Base-by-base conservation (phyloP, 495 filamentous ascomycete genomes). In the Penicillium bovifimosum region DNA sequence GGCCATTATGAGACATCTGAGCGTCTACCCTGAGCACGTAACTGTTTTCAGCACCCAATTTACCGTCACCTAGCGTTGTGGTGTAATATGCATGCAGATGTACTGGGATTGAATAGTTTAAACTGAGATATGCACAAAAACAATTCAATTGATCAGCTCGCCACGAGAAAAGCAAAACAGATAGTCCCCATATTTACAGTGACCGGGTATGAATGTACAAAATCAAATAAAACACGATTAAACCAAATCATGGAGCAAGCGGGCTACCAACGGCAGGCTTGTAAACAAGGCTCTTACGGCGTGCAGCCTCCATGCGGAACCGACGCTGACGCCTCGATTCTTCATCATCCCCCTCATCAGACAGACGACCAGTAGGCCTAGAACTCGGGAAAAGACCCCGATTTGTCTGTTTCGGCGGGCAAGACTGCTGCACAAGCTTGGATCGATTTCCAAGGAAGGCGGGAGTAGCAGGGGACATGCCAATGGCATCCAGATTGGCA, bases 281-380 rank as follows among this genome's bases (percentile, higher is more conserved):
- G 70, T 83, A 91, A 57, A 90, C 87, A 69, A 90, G 64, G 61
- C 86, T 95, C 79, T 91, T 91, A 36, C 90, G 76, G 43, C 88
- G 72, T 0, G 87, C 88, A 33, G 84, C 80, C 72, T 89, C 80
- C 50, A 95, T 67, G 41, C 84, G 78, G 68, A 82, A 75, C 53
- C 84, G 73, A 11, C 91, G 68, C 20, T 78, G 72, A 40, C 75
- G 57, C 50, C 73, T 58, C 27, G 62, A 50, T 41, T 71, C 66
- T 24, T 65, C 71, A 11, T 70, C 68, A 33, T 59, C 55, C 1
- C 46, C 46, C 7, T 67, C 52, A 49, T 57, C 47, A 9, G 53
- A 54, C 2, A 58, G 24, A 14, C 47, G 55, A 38, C 52, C 49
- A 0, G 41, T 42, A 9, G 62, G 50, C 9, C 44, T 62, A 3